Conservation (phyloP, 1,284 basidiomycete genomes). For the Anthracocystis setariae region DNA sequence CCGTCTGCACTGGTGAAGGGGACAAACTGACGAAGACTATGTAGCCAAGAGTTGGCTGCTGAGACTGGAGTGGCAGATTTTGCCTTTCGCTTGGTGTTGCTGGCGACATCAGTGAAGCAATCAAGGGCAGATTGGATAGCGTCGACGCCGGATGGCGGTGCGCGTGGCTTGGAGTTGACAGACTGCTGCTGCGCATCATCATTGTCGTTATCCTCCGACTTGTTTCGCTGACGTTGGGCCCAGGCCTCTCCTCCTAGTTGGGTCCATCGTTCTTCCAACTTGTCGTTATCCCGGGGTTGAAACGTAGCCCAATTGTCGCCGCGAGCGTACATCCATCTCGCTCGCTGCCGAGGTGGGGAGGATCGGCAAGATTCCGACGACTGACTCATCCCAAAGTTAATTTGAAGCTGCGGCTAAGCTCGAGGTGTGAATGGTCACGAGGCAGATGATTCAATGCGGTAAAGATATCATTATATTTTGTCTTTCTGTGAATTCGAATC, state of each 20-base stretch:
- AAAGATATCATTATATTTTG: no score
- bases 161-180: slow-evolving; percentile 3
- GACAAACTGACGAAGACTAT: slow-evolving; percentile 10
- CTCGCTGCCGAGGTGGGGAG: slow-evolving; percentile 27
- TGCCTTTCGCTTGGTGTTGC: slow-evolving; percentile 1
- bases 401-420: background rate
- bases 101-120: slow-evolving; percentile 11
- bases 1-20: slow-evolving; percentile 4
- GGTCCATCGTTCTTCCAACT: slow-evolving; percentile 53
- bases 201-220: slow-evolving; percentile 3
- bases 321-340: slow-evolving; percentile 63
- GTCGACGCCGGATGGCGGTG: slow-evolving; percentile 51
- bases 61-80: background rate
- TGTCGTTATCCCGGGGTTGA: slow-evolving; percentile 49
- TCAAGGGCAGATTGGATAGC: slow-evolving; percentile 33
- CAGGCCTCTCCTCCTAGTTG: slow-evolving; percentile 39
- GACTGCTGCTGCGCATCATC: slow-evolving; percentile 6
- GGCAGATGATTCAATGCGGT: no score
- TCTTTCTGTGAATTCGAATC: no score
- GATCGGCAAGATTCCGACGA: slow-evolving; percentile 7
- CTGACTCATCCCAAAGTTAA: slow-evolving; percentile 16
- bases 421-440: background rate
- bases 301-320: slow-evolving; percentile 60
- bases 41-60: slow-evolving; percentile 8
- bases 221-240: background rate